These are phyloP conservation scores for Xylariaceae sp. DNA, from an alignment of 2,329 filamentous ascomycete species.

Conservation along the genomic window DNA sequence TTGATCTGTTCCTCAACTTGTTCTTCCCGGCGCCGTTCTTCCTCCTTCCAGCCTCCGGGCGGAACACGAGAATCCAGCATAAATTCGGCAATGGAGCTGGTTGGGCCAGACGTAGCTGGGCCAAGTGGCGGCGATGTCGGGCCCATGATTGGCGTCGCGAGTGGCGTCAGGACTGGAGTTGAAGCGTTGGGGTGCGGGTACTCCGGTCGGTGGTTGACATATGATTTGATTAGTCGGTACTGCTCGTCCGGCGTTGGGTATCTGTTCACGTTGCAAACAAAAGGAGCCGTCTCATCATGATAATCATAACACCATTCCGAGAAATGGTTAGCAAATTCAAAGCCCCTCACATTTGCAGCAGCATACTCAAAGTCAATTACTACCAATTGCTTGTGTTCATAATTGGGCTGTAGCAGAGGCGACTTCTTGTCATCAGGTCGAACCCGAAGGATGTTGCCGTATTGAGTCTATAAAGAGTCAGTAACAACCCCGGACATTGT, in stretches of 20 bases:
- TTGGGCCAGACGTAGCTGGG: conserved; percentile 35
- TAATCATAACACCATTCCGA: conserved; percentile 99
- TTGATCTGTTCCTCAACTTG: conserved; percentile 63
- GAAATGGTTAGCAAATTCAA: conserved; percentile 98
- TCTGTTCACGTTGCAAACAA: conserved; percentile 60
- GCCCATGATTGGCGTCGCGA: conserved; percentile 37
- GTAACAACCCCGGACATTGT: background rate
- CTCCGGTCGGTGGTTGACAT: conserved; percentile 75
- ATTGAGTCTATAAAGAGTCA: conserved; percentile 70
- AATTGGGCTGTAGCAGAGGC: conserved; percentile 80
- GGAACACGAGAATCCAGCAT: conserved; percentile 73
- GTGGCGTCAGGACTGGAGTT: conserved; percentile 47
- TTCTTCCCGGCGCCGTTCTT: conserved; percentile 60
- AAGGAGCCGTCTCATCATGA: conserved; percentile 64
- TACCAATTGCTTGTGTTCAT: conserved; percentile 91
- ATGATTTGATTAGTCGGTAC: conserved; percentile 76
- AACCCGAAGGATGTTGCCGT: conserved; percentile 87
- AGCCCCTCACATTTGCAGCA: conserved; percentile 76
- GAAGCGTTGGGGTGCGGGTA: conserved; percentile 51
- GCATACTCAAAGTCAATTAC: conserved; percentile 99
- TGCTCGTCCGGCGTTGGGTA: conserved; percentile 84
- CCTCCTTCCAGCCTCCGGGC: conserved; percentile 53
- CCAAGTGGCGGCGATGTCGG: conserved; percentile 37
- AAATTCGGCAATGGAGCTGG: conserved; percentile 61
- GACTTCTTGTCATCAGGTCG: conserved; percentile 68